Conservation (phyloP, 2,329 filamentous ascomycete species). For the Pseudogymnoascus sp. region DNA sequence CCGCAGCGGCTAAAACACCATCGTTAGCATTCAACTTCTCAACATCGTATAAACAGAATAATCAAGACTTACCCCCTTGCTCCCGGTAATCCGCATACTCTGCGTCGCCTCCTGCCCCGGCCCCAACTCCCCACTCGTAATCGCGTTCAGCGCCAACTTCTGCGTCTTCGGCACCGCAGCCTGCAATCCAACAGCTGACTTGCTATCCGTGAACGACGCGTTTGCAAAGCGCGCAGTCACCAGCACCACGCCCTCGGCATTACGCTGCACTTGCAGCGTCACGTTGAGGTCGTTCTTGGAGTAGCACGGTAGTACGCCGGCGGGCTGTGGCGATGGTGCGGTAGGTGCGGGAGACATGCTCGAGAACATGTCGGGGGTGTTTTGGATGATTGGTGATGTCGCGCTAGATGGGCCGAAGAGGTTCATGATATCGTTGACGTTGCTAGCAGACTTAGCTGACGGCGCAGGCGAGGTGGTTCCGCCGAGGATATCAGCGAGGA, state of each 20-base stretch:
- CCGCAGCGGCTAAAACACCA: slow-evolving; percentile 57
- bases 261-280: slow-evolving; percentile 76
- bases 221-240: slow-evolving; percentile 81
- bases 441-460: slow-evolving; percentile 40
- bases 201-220: slow-evolving; percentile 50
- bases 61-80: slow-evolving; percentile 72
- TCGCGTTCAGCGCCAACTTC: slow-evolving; percentile 83
- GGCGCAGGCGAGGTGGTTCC: slow-evolving; percentile 48
- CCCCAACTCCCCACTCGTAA: slow-evolving; percentile 69
- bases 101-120: slow-evolving; percentile 80
- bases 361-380: slow-evolving; percentile 42
- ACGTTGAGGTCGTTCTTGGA: slow-evolving; percentile 77
- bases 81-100: slow-evolving; percentile 76
- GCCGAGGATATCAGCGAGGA: slow-evolving; percentile 86
- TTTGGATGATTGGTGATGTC: slow-evolving; percentile 38
- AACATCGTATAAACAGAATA: slow-evolving; percentile 4
- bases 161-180: slow-evolving; percentile 95
- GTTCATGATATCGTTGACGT: slow-evolving; percentile 76
- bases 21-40: slow-evolving; percentile 9
- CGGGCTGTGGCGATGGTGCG: slow-evolving; percentile 31
- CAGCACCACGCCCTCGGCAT: slow-evolving; percentile 68
- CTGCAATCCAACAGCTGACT: slow-evolving; percentile 76
- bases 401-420: slow-evolving; percentile 55
- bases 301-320: slow-evolving; percentile 62
- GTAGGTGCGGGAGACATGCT: slow-evolving; percentile 38